A percentile compares a stretch with the other conserved stretches of the same genome.
phyloP scores from a whole-genome alignment of 371 early-diverging fungal species.

The Mucor sp. region DNA sequence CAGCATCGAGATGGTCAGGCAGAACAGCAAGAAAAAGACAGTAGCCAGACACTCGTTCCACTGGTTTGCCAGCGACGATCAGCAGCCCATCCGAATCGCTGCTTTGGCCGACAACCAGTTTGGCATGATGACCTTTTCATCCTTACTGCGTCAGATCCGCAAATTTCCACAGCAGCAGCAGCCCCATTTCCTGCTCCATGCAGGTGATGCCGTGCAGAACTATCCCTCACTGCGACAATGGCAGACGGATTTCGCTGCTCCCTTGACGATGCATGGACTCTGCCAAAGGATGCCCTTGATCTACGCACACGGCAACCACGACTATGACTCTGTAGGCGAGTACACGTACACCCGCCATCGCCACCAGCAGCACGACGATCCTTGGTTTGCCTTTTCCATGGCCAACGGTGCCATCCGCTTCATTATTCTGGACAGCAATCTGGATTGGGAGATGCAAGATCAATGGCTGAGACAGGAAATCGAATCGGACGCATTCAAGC shows the following conservation, averaged over 20 bases:
- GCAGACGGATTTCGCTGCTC: slow-evolving; percentile 75
- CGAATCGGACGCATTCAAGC: slow-evolving; percentile 48
- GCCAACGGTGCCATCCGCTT: slow-evolving; percentile 63
- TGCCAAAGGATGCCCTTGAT: slow-evolving; percentile 65
- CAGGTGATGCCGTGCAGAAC: slow-evolving; percentile 70
- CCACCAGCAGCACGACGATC: slow-evolving; percentile 22
- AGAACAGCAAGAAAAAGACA: slow-evolving; percentile 21
- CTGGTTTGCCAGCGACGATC: slow-evolving; percentile 32
- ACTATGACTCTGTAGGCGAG: slow-evolving; percentile 54
- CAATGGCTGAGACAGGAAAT: slow-evolving; percentile 65
- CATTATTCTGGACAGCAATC: slow-evolving; percentile 72
- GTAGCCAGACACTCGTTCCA: slow-evolving; percentile 29
- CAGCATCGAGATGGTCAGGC: not conserved
- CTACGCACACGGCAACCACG: slow-evolving; percentile 81
- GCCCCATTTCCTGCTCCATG: slow-evolving; percentile 61
- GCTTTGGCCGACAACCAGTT: slow-evolving; percentile 68
- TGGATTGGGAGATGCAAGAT: slow-evolving; percentile 64
- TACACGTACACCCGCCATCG: slow-evolving; percentile 50
- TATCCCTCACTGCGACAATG: slow-evolving; percentile 63
- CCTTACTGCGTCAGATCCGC: slow-evolving; percentile 48
- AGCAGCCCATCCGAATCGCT: slow-evolving; percentile 54
- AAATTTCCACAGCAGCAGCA: slow-evolving; percentile 22
- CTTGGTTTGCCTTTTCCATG: slow-evolving; percentile 67
- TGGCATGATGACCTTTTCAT: slow-evolving; percentile 53
- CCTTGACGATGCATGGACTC: slow-evolving; percentile 59